Evolutionary conservation across 257 asterid genomes (phyloP), one percentile per base, ranked within the genome.

Genomic region (Primulina eburnea): DNA sequence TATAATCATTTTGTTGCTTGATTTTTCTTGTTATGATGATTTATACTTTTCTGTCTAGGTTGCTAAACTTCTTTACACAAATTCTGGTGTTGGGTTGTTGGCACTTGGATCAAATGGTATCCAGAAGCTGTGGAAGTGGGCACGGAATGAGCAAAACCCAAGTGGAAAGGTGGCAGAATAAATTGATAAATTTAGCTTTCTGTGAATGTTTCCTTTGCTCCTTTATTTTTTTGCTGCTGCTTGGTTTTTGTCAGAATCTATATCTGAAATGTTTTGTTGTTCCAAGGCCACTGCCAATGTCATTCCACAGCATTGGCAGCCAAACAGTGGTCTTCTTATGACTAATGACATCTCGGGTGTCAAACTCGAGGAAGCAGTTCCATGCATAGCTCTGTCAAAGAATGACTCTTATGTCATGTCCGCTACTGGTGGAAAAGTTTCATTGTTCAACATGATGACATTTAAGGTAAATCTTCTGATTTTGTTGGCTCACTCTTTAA

Each of bases 41-140:
- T 70, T 74, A 64, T 47, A 21, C 70, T 74, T 63, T 21, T 50
- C 6, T 75, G 55, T 84, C 55, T 78, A 92, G 98, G 97, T 92
- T 78, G 98, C 97, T 59, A 86, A 97, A 75, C 96, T 92, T 65
- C 95, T 92, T 30, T 92, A 92, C 78, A 92, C 97, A 66, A 92
- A 92, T 77, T 87, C 93, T 61, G 98, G 98, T 35, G 88, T 86
- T 75, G 97, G 97, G 64, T 63, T 92, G 56, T 78, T 92, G 84
- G 97, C 96, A 64, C 94, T 92, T 75, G 95, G 96, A 65, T 87
- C 98, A 56, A 87, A 89, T 82, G 98, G 98, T 73, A 74, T 79
- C 65, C 98, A 90, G 76, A 88, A 84, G 82, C 88, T 90, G 68
- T 92, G 98, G 97, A 92, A 90, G 82, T 92, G 98, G 98, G 78